These are phyloP conservation scores for Rubus parviflorus DNA, from an alignment of 306 rosid genomes.

Conservation along the genomic window DNA sequence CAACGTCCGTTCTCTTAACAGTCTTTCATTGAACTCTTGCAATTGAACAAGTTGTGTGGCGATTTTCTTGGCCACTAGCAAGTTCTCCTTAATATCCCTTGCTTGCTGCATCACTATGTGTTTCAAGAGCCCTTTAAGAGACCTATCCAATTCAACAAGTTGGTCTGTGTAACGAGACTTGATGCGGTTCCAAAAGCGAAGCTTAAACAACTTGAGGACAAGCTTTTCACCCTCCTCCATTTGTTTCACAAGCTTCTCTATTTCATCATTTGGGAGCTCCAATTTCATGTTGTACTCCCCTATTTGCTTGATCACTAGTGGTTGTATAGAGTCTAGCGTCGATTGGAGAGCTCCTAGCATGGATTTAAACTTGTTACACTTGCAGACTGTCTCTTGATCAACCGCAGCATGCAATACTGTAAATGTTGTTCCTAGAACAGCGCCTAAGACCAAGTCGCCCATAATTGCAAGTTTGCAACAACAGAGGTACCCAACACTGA, in stretches of 20 bases:
- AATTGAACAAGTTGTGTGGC: background rate
- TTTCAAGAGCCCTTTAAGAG: background rate
- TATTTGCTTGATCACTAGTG: too few species aligned
- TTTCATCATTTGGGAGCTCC: too few species aligned
- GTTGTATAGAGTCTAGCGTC: too few species aligned
- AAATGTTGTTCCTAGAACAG: too few species aligned
- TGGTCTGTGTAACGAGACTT: background rate
- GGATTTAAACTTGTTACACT: too few species aligned
- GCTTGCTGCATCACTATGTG: background rate
- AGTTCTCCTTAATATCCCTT: background rate
- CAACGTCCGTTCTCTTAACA: background rate
- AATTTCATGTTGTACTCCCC: too few species aligned
- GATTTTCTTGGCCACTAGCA: background rate
- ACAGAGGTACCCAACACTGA: too few species aligned
- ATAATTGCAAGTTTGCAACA: too few species aligned
- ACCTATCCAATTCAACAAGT: background rate
- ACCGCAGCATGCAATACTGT: too few species aligned
- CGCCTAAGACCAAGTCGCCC: too few species aligned
- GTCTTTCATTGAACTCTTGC: background rate
- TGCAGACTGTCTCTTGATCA: too few species aligned
- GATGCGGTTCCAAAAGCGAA: background rate
- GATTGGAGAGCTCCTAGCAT: too few species aligned
- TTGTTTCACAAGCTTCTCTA: background rate
- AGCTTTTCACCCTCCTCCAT: background rate
- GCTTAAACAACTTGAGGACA: background rate